Evolutionary conservation across 2,329 filamentous ascomycete genomes (phyloP).

Genomic region (Escovopsis sp.): DNA sequence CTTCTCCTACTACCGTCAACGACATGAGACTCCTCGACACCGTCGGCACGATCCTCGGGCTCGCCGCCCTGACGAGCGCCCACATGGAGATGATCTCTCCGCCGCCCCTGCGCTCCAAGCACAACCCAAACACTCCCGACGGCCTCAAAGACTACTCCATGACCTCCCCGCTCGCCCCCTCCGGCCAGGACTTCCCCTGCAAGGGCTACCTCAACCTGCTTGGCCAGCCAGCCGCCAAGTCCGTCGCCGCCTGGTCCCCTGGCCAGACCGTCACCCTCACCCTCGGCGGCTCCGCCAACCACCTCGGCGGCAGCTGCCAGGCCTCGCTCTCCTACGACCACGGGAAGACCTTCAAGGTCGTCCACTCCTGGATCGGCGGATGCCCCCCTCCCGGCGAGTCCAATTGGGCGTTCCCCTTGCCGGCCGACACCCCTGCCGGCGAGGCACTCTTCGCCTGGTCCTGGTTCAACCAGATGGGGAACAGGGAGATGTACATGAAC

Average conservation of each 20-base stretch:
- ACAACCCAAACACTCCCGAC: conserved; percentile 29
- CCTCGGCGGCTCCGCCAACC: conserved; percentile 44
- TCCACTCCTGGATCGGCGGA: conserved; percentile 39
- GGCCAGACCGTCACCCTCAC: conserved; percentile 49
- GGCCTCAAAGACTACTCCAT: conserved; percentile 53
- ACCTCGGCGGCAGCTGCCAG: conserved; percentile 64
- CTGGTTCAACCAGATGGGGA: conserved; percentile 63
- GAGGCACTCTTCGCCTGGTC: conserved; percentile 60
- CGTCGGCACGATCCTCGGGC: conserved; percentile 25
- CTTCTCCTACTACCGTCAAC: conserved; percentile 1
- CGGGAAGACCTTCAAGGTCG: conserved; percentile 54
- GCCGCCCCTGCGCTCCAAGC: conserved; percentile 36
- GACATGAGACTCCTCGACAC: conserved; percentile 27
- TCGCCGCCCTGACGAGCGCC: conserved; percentile 29
- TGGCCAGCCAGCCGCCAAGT: conserved; percentile 31
- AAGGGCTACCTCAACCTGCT: conserved; percentile 44
- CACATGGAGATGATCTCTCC: conserved; percentile 43
- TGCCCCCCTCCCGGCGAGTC: conserved; percentile 31
- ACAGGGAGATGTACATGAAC: conserved; percentile 80
- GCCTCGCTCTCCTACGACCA: conserved; percentile 59
- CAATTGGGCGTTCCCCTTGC: conserved; percentile 51
- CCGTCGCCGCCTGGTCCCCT: conserved; percentile 45
- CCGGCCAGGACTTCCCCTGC: conserved; percentile 58
- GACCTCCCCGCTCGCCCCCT: conserved; percentile 45
- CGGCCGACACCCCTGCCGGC: conserved; percentile 41